These are phyloP conservation scores for Xylaria flabelliformis DNA, from an alignment of 495 filamentous ascomycete species.

Conservation along the genomic window DNA sequence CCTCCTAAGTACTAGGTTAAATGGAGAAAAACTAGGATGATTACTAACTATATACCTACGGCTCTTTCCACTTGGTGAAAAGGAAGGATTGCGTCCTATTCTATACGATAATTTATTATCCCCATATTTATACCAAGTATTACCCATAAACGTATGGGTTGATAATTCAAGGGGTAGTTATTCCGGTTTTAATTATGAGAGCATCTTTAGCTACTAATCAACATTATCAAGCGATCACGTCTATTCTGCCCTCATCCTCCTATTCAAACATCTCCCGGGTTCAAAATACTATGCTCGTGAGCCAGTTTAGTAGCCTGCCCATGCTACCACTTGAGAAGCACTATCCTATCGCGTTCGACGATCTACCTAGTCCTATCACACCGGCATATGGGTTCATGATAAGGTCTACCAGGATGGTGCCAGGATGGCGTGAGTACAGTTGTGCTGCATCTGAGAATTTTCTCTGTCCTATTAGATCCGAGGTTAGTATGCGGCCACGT, in stretches of 20 bases:
- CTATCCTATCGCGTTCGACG: neutral
- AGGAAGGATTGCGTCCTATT: neutral
- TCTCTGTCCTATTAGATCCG: neutral
- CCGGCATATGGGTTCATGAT: neutral
- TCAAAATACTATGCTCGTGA: neutral
- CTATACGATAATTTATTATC: neutral
- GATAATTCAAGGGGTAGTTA: neutral
- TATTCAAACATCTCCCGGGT: neutral
- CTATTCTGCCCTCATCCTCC: neutral
- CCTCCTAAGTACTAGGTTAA: neutral
- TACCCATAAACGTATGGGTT: neutral
- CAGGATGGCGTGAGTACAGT: neutral
- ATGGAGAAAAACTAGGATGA: neutral
- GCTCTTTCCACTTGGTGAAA: neutral
- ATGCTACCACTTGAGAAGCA: neutral
- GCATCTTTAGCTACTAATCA: neutral
- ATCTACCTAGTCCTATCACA: neutral
- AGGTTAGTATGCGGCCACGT: neutral
- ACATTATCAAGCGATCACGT: neutral
- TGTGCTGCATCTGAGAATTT: neutral
- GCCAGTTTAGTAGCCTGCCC: neutral
- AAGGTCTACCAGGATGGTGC: neutral
- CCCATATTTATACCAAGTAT: neutral
- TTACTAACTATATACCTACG: neutral
- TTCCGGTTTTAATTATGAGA: neutral